Conservation (phyloP, 768 basidiomycete genomes). For the Hemileccinum rubropunctum region DNA sequence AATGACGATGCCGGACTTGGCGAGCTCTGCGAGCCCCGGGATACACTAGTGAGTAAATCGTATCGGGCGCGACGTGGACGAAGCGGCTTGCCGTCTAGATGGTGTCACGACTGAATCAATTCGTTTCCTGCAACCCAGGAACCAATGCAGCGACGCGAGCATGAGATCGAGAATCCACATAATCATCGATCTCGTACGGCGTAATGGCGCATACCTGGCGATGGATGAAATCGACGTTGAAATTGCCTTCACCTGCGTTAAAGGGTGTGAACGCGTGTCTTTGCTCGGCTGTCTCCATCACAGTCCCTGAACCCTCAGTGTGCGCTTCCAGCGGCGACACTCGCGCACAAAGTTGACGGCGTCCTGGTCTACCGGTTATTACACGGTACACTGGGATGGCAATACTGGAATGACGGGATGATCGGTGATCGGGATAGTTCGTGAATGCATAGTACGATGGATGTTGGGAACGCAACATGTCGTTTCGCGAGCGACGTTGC, state of each 20-base stretch:
- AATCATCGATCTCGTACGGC: too few species aligned
- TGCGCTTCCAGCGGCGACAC: constrained; percentile 53
- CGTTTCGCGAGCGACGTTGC: constrained; percentile 11
- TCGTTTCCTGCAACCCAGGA: constrained; percentile 44
- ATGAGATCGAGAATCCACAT: constrained; percentile 55
- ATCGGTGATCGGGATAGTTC: too few species aligned
- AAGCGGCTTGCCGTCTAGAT: constrained; percentile 43
- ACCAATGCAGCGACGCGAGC: constrained; percentile 49
- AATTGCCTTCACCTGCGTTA: constrained; percentile 47
- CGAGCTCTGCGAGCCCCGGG: constrained; percentile 48
- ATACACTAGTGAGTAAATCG: constrained; percentile 44
- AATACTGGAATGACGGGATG: background rate
- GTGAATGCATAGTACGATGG: too few species aligned
- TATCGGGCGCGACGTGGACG: background rate
- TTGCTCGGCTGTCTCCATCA: too few species aligned
- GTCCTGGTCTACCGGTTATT: constrained; percentile 23
- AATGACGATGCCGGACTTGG: constrained; percentile 48
- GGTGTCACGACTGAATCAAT: constrained; percentile 58
- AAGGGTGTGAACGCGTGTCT: constrained; percentile 30
- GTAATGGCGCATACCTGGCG: constrained; percentile 48
- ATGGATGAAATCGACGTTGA: constrained; percentile 55
- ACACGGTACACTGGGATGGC: too few species aligned
- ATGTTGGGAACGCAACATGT: constrained; percentile 14
- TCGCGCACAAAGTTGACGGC: constrained; percentile 45
- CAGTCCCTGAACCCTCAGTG: too few species aligned